Percentiles rank a stretch among this genome's conserved stretches.
Conservation (phyloP, 129 eudicot species). For the Solidago caesia region DNA sequence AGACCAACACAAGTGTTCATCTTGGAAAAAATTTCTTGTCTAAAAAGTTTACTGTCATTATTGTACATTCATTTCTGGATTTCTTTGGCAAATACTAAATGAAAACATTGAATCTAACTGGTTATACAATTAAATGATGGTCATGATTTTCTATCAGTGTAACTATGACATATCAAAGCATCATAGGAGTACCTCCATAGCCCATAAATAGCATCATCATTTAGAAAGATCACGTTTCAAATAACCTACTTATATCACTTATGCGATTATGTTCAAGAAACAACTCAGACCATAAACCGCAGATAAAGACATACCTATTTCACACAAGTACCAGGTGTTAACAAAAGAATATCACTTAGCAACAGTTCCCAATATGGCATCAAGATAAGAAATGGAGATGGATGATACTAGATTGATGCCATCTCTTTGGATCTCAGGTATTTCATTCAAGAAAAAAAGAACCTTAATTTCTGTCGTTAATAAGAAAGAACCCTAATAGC, state of each 20-base stretch:
- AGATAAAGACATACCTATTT: background rate
- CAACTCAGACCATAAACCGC: background rate
- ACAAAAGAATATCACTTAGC: slow-evolving; percentile 39
- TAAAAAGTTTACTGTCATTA: too few relatives aligned
- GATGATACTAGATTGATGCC: slow-evolving; percentile 83
- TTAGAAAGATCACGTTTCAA: slow-evolving; percentile 33
- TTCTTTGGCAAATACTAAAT: too few relatives aligned
- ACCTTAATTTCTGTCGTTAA: too few relatives aligned
- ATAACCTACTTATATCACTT: too few relatives aligned
- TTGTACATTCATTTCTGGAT: too few relatives aligned
- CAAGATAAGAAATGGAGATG: slow-evolving; percentile 72
- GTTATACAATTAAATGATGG: too few relatives aligned
- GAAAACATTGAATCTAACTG: too few relatives aligned
- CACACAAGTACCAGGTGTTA: background rate
- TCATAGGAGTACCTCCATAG: slow-evolving; percentile 57
- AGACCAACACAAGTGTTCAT: background rate
- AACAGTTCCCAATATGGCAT: slow-evolving; percentile 89
- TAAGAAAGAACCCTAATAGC: too few relatives aligned
- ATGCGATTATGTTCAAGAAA: background rate
- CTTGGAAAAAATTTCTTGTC: too few relatives aligned
- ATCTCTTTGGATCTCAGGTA: slow-evolving; percentile 93
- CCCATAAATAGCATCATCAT: slow-evolving; percentile 40
- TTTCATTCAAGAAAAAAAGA: slow-evolving; percentile 42
- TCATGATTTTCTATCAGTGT: slow-evolving; percentile 55
- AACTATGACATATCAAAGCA: slow-evolving; percentile 55